These are phyloP conservation scores for Trypanosoma caninum DNA, from an alignment of 208 protist genomes.

Conservation along the genomic window DNA sequence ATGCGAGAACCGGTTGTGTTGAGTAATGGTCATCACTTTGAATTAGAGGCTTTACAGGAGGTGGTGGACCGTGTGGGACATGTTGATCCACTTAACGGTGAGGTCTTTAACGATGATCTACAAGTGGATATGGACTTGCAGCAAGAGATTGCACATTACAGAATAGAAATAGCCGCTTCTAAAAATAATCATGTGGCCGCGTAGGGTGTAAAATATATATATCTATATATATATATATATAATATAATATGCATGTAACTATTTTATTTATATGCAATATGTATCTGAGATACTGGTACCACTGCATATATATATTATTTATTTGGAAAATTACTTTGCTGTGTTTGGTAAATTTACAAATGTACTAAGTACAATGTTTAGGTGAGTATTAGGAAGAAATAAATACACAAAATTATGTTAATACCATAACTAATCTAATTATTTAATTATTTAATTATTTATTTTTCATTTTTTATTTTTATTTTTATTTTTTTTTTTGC, in stretches of 20 bases:
- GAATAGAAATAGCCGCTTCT: slow-evolving; percentile 48
- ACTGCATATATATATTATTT: no score
- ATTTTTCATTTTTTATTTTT: slow-evolving; percentile 2
- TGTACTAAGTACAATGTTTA: no score
- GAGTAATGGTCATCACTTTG: slow-evolving; percentile 70
- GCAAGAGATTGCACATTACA: slow-evolving; percentile 82
- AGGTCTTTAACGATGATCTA: slow-evolving; percentile 63
- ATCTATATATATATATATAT: slow-evolving; percentile 14
- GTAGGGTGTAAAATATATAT: slow-evolving; percentile 2
- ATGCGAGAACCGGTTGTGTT: slow-evolving; percentile 87
- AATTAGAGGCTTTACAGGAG: slow-evolving; percentile 72
- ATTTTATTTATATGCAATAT: background rate
- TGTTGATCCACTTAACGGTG: slow-evolving; percentile 76
- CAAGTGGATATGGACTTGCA: slow-evolving; percentile 68
- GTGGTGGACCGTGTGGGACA: slow-evolving; percentile 81
- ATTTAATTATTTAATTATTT: background rate
- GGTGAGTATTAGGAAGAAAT: no score
- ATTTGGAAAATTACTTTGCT: no score
- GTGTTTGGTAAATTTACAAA: no score
- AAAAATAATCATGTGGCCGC: background rate
- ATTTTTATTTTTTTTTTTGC: background rate
- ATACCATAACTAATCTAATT: background rate
- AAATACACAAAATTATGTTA: slow-evolving; percentile 9
- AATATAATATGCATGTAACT: background rate
- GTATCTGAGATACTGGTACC: background rate